Percentiles rank a stretch among this genome's conserved stretches.
Evolutionary conservation across 78 protist species (phyloP).

Genomic region (slime mould (Dictyostelium discoideum)): DNA sequence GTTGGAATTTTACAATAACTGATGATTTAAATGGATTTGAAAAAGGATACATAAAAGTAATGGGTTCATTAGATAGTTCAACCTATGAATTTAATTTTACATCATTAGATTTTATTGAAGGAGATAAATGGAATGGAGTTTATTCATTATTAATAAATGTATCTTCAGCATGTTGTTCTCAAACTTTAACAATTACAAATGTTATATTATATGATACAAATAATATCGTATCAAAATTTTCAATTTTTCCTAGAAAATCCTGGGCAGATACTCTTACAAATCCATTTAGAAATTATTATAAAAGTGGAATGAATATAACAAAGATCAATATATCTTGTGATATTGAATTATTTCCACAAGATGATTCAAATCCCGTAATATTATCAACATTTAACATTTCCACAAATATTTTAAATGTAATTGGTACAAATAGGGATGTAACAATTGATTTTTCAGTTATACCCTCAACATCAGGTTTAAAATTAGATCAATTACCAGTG

Average conservation of each 20-base stretch:
- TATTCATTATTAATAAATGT: neutral
- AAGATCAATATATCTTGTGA: neutral
- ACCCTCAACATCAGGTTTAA: neutral
- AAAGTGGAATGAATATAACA: neutral
- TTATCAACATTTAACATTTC: neutral
- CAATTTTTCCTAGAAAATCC: too few species aligned
- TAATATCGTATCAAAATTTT: neutral
- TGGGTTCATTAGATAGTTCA: slow-evolving; percentile 12
- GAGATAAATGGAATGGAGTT: neutral
- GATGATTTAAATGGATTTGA: slow-evolving; percentile 13
- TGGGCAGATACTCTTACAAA: neutral
- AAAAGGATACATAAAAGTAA: neutral
- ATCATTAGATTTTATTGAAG: neutral
- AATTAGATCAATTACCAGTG: neutral
- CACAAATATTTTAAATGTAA: neutral
- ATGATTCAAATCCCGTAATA: neutral
- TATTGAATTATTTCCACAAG: neutral
- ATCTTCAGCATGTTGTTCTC: neutral
- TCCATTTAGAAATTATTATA: neutral
- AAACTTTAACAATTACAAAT: neutral
- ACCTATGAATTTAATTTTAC: neutral
- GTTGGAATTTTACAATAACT: slow-evolving; percentile 2
- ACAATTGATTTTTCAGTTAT: neutral
- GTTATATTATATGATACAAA: neutral
- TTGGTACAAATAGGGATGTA: neutral